Evolutionary conservation across 805 yeast genomes (phyloP), one percentile per base, ranked within the genome.

Genomic region (Vanderwaltozyma tropicalis): DNA sequence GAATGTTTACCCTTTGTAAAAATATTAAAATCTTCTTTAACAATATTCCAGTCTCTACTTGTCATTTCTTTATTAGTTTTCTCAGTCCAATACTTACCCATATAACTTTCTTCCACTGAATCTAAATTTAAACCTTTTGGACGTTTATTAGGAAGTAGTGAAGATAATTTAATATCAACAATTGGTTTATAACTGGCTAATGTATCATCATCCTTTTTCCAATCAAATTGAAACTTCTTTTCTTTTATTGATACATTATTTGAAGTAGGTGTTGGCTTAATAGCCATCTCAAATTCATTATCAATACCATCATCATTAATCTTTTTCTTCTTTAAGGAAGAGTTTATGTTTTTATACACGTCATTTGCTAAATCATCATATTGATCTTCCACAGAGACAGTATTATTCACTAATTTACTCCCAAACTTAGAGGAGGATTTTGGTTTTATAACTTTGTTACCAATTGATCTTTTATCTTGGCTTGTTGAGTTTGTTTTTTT

Each of bases 41-140:
- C 66, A 25, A 86, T 79, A 40, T 95, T 68, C 97, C 97, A 89
- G 57, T 92, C 97, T 44, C 96, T 67, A 0, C 68, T 64, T 0
- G 74, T 72, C 97, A 89, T 87, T 29, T 72, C 68, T 0, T 58
- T 57, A 2, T 77, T 58, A 0, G 71, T 55, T 50, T 89, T 92
- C 29, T 75, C 68, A 0, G 75, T 61, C 97, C 97, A 92, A 42
- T 61, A 64, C 38, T 50, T 43, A 19, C 57, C 59, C 45, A 50
- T 42, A 28, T 48, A 53, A 25, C 41, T 34, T 41, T 34, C 41
- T 38, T 38, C 50, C 24, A 39, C 38, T 28, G 34, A 19, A 27
- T 41, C 49, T 26, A 31, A 33, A 9, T 39, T 41, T n/a, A 48
- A 47, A 8, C 38, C 25, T 6, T 40, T 47, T 24, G 14, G 4